Base-by-base conservation (phyloP, 2,329 filamentous ascomycete species). In the Verticillium longisporum region DNA sequence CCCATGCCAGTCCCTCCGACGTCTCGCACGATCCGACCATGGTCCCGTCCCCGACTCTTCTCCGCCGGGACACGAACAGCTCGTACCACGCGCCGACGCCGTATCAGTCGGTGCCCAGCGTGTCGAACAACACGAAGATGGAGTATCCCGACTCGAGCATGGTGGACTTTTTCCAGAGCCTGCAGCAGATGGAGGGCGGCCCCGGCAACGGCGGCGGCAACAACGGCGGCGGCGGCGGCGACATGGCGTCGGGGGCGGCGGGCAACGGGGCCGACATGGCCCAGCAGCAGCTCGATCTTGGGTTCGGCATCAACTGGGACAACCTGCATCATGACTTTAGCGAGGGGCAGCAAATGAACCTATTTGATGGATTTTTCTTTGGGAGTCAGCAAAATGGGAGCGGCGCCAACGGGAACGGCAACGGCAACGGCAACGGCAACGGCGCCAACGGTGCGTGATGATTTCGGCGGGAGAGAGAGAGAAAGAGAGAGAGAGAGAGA, bases 351-450 rank as follows among this genome's bases (percentile, higher is more conserved):
- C 81, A 85, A 71, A 80, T 89, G 68, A 84, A 90, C 62, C 81
- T 88, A 0, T 90, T 91, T 72, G 88, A 90, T 69, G 85, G 86
- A 0, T 91, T 91, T 70, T 90, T 89, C 75, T 89, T 90, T 70
- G 87, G 87, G 1, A 82, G 81, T 0, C 81, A 81, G 65, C 77
- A 76, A 64, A 68, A 68, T 15, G 72, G 75, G 11, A 70, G 65
- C 3, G 67, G 66, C 5, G 56, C 55, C 6, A 57, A 59, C 3
- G 32, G 14, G 32, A 60, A 61, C 11, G 66, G 66, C 1, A 55
- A 34, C 31, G 50, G n/a, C 14, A 45, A 45, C 31, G 54, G 54
- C 7, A 36, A 6, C 5, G 54, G 54, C 26, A 26, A 26, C 26
- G 6, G 54, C 54, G 54, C 26, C 26, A 34, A 34, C 26, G 54